Percentiles rank a stretch among this genome's conserved stretches.
Evolutionary conservation across 345 rosid genomes (phyloP).

Genomic region (Brassica incana): DNA sequence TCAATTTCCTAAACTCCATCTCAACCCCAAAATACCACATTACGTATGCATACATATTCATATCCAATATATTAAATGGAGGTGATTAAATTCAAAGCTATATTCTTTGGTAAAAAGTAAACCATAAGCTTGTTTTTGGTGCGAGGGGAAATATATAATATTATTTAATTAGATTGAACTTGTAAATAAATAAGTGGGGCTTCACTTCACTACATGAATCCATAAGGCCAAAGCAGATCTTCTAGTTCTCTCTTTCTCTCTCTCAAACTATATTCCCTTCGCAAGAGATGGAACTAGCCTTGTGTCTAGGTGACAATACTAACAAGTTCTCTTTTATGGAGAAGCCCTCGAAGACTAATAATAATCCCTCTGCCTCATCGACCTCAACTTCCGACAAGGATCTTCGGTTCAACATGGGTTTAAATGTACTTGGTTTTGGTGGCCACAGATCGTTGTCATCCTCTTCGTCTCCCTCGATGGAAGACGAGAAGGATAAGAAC

Average conservation of each 20-base stretch:
- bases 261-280: conserved; percentile 5
- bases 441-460: conserved; percentile 40
- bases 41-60: not conserved
- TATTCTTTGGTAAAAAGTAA: not conserved
- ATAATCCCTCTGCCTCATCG: conserved; percentile 29
- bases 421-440: conserved; percentile 40
- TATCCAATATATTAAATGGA: not conserved
- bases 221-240: conserved; percentile 26
- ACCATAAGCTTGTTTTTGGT: not conserved
- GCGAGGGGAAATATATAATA: not conserved
- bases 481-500: conserved; percentile 21
- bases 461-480: conserved; percentile 32
- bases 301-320: conserved; percentile 77
- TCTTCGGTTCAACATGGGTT: conserved; percentile 65
- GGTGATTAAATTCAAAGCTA: not conserved
- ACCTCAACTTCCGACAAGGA: conserved; percentile 46
- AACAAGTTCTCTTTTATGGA: conserved; percentile 63
- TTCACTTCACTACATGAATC: conserved; percentile 29
- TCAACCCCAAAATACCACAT: not conserved
- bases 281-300: conserved; percentile 72
- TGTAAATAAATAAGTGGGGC: conserved; percentile 37
- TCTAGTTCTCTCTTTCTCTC: conserved; percentile 13
- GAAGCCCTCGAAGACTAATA: conserved; percentile 26
- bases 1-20: conserved; percentile 44
- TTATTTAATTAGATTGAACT: not conserved